phyloP scores from a whole-genome alignment of 148 eudicot genomes.

The Tetragonia tetragonoides region DNA sequence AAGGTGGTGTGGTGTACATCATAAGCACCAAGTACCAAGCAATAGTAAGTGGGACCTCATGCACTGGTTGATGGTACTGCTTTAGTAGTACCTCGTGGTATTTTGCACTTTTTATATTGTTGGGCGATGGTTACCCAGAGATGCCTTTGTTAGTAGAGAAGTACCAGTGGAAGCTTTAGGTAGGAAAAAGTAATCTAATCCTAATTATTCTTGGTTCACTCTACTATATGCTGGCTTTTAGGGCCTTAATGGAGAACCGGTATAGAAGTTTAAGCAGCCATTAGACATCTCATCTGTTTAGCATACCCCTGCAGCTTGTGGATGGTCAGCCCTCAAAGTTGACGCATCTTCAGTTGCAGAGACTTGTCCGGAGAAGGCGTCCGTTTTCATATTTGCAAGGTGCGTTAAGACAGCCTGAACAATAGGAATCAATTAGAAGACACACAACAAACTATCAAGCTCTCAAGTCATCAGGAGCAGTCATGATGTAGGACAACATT shows the following conservation, averaged over 20 bases:
- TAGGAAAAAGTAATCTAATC: too few species aligned
- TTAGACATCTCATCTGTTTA: slow-evolving; percentile 2
- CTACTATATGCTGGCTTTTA: not conserved
- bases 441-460: not conserved
- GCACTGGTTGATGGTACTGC: too few species aligned
- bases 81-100: too few species aligned
- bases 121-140: not conserved
- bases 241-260: not conserved
- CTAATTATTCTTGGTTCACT: not conserved
- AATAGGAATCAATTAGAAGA: slow-evolving; percentile 17
- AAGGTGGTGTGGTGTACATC: not conserved
- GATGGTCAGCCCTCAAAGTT: slow-evolving; percentile 35
- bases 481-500: slow-evolving; percentile 7
- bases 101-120: too few species aligned
- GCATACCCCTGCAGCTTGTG: slow-evolving; percentile 55
- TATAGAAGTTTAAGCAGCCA: not conserved
- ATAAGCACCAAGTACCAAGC: not conserved
- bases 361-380: slow-evolving; percentile 50
- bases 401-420: slow-evolving; percentile 67
- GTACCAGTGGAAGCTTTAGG: too few species aligned
- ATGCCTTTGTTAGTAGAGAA: too few species aligned
- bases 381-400: slow-evolving; percentile 56
- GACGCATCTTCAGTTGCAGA: slow-evolving; percentile 47
- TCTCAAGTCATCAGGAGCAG: not conserved
- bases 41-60: too few species aligned